Evolutionary conservation across 805 yeast genomes (phyloP).

Genomic region (Yamadazyma akitaensis): DNA sequence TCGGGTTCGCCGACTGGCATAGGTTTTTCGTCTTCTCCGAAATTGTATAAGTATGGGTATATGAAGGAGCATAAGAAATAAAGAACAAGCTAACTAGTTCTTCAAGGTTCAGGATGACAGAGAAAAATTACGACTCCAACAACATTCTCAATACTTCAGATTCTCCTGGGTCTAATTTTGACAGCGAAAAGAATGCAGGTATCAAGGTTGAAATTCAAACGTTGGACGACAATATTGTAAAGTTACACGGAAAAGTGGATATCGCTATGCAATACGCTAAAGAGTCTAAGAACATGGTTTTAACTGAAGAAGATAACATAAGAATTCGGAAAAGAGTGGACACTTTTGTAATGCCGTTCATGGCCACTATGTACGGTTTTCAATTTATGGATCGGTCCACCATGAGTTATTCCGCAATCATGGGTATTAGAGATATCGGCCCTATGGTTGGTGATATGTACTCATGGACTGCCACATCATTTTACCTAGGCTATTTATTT

Average conservation of each 20-base stretch:
- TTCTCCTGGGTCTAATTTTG: no score
- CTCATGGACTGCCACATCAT: slow-evolving; percentile 35
- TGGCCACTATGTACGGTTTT: slow-evolving; percentile 21
- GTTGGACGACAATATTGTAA: background rate
- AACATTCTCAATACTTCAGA: no score
- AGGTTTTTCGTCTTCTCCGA: no score
- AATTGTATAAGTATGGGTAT: no score
- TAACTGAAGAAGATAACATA: slow-evolving; percentile 15
- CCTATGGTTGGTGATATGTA: slow-evolving; percentile 31
- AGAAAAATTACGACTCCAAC: no score
- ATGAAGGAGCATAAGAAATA: no score
- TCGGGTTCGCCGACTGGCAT: no score
- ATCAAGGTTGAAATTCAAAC: slow-evolving; percentile 3
- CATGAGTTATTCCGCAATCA: slow-evolving; percentile 33
- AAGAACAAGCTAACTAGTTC: no score
- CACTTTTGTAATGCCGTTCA: slow-evolving; percentile 21
- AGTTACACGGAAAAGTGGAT: slow-evolving; percentile 22
- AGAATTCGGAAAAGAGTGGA: slow-evolving; percentile 19
- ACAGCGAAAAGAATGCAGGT: slow-evolving; percentile 4
- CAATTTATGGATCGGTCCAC: slow-evolving; percentile 36
- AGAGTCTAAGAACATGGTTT: slow-evolving; percentile 11
- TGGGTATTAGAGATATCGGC: slow-evolving; percentile 35
- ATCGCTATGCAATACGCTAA: slow-evolving; percentile 33
- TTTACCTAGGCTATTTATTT: slow-evolving; percentile 55
- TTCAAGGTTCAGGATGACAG: no score